phyloP scores from a whole-genome alignment of 768 basidiomycete species.

The Filobasidium wieringae region DNA sequence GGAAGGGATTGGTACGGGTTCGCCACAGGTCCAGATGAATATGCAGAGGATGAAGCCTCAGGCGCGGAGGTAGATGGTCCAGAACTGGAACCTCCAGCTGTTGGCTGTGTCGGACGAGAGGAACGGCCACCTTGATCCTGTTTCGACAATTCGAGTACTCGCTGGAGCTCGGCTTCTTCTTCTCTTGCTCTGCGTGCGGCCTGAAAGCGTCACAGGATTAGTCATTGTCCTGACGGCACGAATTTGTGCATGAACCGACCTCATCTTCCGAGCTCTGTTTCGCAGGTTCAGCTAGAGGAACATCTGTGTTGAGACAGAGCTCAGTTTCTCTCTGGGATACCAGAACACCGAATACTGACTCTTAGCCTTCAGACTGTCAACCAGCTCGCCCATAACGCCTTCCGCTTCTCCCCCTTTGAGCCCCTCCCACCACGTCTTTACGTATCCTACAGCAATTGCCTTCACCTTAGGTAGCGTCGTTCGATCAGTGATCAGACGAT shows the following conservation, averaged over 20 bases:
- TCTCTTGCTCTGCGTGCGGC: slow-evolving; percentile 17
- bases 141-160: slow-evolving; percentile 84
- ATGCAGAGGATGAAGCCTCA: too few species aligned
- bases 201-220: neutral
- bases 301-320: neutral
- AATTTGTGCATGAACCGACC: neutral
- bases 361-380: slow-evolving; percentile 66
- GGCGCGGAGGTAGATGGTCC: slow-evolving; percentile 6
- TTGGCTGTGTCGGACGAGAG: slow-evolving; percentile 9
- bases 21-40: too few species aligned
- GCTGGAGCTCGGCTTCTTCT: slow-evolving; percentile 90
- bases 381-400: slow-evolving; percentile 84
- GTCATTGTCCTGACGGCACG: neutral
- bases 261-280: neutral
- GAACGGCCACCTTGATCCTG: slow-evolving; percentile 73
- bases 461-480: slow-evolving; percentile 46
- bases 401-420: slow-evolving; percentile 69
- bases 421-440: slow-evolving; percentile 73
- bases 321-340: neutral
- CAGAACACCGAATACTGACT: slow-evolving; percentile 44
- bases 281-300: neutral
- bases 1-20: slow-evolving; percentile 12
- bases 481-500: slow-evolving; percentile 75
- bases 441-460: slow-evolving; percentile 55
- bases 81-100: slow-evolving; percentile 15